Evolutionary conservation across 1,284 basidiomycete genomes (phyloP).

Genomic region (Apiotrichum montevideense): DNA sequence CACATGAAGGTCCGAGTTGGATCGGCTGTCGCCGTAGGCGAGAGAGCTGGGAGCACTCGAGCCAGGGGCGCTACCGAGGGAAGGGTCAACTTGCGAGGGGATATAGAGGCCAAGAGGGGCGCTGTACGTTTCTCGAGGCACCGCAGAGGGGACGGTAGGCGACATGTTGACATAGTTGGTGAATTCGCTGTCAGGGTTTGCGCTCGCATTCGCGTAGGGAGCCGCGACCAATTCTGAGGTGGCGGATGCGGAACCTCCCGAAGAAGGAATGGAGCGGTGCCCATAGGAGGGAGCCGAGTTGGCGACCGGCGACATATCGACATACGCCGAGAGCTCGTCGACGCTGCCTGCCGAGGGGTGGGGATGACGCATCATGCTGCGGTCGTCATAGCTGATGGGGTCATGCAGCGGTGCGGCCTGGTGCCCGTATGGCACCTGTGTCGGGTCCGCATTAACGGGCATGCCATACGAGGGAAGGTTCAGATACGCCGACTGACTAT

Average conservation of each 20-base stretch:
- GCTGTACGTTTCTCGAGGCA: background rate
- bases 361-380: background rate
- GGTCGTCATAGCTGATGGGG: constrained; percentile 11
- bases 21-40: background rate
- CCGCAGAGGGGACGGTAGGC: background rate
- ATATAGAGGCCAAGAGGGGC: constrained; percentile 1
- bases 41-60: background rate
- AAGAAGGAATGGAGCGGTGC: background rate
- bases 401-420: constrained; percentile 5
- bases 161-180: constrained; percentile 12
- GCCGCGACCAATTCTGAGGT: background rate
- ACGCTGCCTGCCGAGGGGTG: background rate
- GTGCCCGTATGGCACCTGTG: constrained; percentile 8
- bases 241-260: background rate
- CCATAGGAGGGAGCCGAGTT: background rate
- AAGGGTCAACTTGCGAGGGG: background rate
- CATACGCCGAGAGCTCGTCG: constrained; percentile 3
- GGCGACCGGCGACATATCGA: constrained; percentile 1
- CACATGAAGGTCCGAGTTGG: constrained; percentile 1
- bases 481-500: constrained; percentile 6
- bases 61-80: background rate
- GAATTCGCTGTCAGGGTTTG: background rate
- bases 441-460: background rate
- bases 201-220: background rate
- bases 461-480: constrained; percentile 2